Evolutionary conservation across 805 yeast species (phyloP), one percentile per base, ranked within the genome.

Genomic region (Scheffersomyces ergatensis): DNA sequence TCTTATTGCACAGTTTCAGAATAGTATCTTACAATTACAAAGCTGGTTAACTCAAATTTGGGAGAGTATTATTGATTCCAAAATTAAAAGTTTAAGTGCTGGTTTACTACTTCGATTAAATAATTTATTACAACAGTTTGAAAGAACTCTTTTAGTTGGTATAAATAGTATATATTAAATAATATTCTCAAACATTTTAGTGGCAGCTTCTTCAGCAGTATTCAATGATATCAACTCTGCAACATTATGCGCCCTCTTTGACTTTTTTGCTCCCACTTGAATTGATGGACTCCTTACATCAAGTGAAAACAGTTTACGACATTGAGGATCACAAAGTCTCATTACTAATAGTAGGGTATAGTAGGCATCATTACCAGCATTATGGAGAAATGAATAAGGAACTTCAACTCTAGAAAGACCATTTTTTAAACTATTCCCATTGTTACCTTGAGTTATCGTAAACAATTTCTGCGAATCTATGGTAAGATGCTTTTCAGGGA

Each of bases 291-390:
- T 29, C 32, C n/a, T 29, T 18, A 29, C 32, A 29, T 29, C 32
- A 29, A 29, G 32, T 29, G 34, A 18, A 26, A 32, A 36, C n/a
- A 20, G 37, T 4, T 34, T 30, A 45, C 76, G 50, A 21, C 56
- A 49, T 12, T 51, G 47, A 2, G 75, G 77, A 50, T 81, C 85
- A 34, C 76, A 61, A 44, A 80, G 50, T 34, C 68, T 68, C 54
- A 80, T 45, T n/a, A 76, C 69, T 15, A 77, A 55, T 27, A 74
- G 40, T 30, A 82, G 54, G 0, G 89, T 83, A 45, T 70, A 80
- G 48, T 79, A 77, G 6, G 86, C 78, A 55, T 83, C 89, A 52
- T 83, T 83, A 4, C 84, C 86, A 3, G 85, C 89, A 52, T 83
- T 83, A 54, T 83, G 89, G 33, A 83, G 56, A 47, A 67, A 72